phyloP scores from a whole-genome alignment of 2,329 filamentous ascomycete species.

The Fusarium sublunatum region DNA sequence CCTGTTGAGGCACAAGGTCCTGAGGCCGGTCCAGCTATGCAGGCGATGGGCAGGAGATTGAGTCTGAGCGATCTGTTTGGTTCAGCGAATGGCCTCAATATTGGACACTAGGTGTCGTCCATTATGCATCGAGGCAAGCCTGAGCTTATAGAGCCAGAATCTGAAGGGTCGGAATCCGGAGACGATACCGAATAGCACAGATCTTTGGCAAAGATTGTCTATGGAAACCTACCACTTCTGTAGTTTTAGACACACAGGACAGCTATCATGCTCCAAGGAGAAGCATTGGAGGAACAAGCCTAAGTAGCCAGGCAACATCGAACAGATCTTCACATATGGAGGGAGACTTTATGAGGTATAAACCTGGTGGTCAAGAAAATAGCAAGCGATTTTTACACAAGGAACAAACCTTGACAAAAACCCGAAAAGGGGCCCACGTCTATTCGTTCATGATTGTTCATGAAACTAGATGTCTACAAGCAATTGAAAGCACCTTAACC shows the following conservation, averaged over 20 bases:
- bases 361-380: conserved; percentile 10
- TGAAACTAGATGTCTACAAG: conserved; percentile 45
- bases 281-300: background rate
- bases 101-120: conserved; percentile 34
- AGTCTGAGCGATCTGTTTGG: conserved; percentile 61
- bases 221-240: too few species aligned
- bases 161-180: background rate
- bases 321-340: background rate
- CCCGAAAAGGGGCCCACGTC: conserved; percentile 24
- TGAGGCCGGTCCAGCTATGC: conserved; percentile 56
- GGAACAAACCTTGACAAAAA: background rate
- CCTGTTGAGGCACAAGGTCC: conserved; percentile 46
- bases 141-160: background rate
- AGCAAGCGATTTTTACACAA: conserved; percentile 1
- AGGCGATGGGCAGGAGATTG: conserved; percentile 57
- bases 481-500: conserved; percentile 40
- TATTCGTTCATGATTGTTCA: conserved; percentile 43
- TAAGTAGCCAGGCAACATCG: background rate
- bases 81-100: conserved; percentile 42
- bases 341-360: background rate
- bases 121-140: conserved; percentile 7
- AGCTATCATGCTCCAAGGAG: background rate
- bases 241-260: background rate
- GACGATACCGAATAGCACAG: conserved; percentile 7
- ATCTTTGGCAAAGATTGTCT: background rate